Conservation (phyloP, 2,329 filamentous ascomycete species). For the Nannizzia gypsea region DNA sequence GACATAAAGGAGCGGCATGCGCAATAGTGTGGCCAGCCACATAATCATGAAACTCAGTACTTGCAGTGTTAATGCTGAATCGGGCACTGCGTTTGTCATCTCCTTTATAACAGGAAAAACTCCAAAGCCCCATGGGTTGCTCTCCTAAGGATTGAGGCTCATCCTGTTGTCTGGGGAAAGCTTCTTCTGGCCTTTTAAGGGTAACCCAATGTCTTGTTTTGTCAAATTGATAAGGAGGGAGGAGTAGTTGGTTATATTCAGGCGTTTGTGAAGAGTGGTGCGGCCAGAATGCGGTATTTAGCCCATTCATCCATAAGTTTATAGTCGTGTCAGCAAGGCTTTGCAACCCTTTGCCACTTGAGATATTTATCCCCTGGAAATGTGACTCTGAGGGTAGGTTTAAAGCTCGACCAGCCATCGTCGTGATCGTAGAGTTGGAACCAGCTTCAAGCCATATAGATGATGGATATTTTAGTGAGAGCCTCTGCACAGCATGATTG, state of each 20-base stretch:
- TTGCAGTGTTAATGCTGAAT: constrained; percentile 7
- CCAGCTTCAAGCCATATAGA: constrained; percentile 36
- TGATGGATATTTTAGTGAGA: constrained; percentile 21
- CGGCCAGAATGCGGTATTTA: constrained; percentile 29
- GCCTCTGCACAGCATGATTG: constrained; percentile 31
- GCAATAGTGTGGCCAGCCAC: constrained; percentile 6
- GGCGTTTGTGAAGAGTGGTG: constrained; percentile 23
- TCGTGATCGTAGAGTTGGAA: constrained; percentile 21
- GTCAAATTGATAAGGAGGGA: constrained; percentile 38
- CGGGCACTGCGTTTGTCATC: neutral
- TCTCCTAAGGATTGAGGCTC: neutral
- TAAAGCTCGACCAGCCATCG: constrained; percentile 23
- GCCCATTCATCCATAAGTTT: constrained; percentile 32
- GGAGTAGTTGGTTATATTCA: constrained; percentile 18
- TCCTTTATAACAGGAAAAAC: neutral
- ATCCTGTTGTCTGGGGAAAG: neutral
- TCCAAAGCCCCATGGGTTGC: neutral
- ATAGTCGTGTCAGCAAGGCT: constrained; percentile 21
- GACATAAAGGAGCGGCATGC: constrained; percentile 5
- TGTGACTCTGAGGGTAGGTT: neutral
- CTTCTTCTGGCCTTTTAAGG: neutral
- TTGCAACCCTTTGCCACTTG: constrained; percentile 7
- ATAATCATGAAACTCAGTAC: constrained; percentile 3
- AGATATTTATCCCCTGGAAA: constrained; percentile 6
- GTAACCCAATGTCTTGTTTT: constrained; percentile 15